Conservation (phyloP, 1,139 yeast species). For the Suzukiozyma palmioleophila region DNA sequence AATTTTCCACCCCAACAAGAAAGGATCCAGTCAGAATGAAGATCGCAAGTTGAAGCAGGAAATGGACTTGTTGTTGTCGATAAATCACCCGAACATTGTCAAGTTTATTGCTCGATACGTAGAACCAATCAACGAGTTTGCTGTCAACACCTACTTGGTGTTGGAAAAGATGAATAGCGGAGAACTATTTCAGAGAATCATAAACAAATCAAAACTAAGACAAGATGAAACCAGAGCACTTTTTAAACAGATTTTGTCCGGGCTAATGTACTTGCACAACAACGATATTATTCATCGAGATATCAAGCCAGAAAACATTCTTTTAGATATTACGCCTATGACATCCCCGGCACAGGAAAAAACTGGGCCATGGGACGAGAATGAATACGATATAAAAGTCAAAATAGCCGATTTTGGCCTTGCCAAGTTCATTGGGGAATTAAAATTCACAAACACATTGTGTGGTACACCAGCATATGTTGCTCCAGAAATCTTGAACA, state of each 20-base stretch:
- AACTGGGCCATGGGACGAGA: conserved; percentile 66
- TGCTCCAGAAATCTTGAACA: conserved; percentile 66
- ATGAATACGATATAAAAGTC: conserved; percentile 59
- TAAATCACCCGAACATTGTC: conserved; percentile 69
- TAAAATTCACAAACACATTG: conserved; percentile 67
- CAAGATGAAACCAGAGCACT: conserved; percentile 61
- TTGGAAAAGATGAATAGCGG: conserved; percentile 73
- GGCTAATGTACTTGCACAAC: conserved; percentile 60
- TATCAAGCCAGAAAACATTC: conserved; percentile 85
- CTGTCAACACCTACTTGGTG: conserved; percentile 61
- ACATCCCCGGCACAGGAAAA: conserved; percentile 44
- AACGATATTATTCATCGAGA: conserved; percentile 83
- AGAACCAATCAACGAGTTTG: conserved; percentile 57
- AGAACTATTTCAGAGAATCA: conserved; percentile 67
- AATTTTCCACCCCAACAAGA: conserved; percentile 65
- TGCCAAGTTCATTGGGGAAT: conserved; percentile 75
- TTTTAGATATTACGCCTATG: conserved; percentile 61
- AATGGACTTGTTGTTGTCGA: conserved; percentile 58
- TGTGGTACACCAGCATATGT: conserved; percentile 87
- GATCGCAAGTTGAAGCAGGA: conserved; percentile 63
- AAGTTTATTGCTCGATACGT: conserved; percentile 59
- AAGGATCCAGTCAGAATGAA: conserved; percentile 28
- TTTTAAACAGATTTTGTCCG: conserved; percentile 58
- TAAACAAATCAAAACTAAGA: conserved; percentile 54
- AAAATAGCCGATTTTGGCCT: conserved; percentile 81